A percentile compares a stretch with the other conserved stretches of the same genome.
Conservation (phyloP, 192 early-diverging fungal species). For the Podochytrium sp. region DNA sequence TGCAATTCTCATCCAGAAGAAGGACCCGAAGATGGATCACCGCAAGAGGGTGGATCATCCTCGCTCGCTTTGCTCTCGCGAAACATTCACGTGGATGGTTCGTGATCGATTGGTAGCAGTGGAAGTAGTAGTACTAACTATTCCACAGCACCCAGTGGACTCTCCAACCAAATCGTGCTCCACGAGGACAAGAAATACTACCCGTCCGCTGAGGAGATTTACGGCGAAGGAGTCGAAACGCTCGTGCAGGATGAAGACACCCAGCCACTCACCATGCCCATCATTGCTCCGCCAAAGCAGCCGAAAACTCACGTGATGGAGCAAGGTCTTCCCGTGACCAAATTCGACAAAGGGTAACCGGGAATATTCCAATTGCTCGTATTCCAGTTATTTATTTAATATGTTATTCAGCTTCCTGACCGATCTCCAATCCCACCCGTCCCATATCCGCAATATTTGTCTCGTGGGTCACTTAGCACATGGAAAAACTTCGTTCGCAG, state of each 20-base stretch:
- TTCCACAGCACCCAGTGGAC: conserved; percentile 34
- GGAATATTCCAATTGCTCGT: not conserved
- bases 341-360: conserved; percentile 84
- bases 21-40: no score
- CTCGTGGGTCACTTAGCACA: conserved; percentile 96
- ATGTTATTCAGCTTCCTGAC: conserved; percentile 33
- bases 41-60: no score
- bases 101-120: not conserved
- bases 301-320: conserved; percentile 87
- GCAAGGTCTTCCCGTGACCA: conserved; percentile 81
- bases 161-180: conserved; percentile 78
- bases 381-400: not conserved
- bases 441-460: conserved; percentile 85
- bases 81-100: not conserved
- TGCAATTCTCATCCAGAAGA: no score
- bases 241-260: conserved; percentile 98
- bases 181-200: conserved; percentile 99
- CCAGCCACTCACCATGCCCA: conserved; percentile 91
- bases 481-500: conserved; percentile 94
- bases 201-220: conserved; percentile 94
- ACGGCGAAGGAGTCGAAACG: conserved; percentile 91
- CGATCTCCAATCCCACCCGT: conserved; percentile 63
- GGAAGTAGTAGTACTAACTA: not conserved
- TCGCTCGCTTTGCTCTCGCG: conserved; percentile 1
- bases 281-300: conserved; percentile 86